A percentile compares a stretch with the other conserved stretches of the same genome.
These are phyloP conservation scores for Pichia kudriavzevii DNA, from an alignment of 1,139 yeast species.

Conservation along the genomic window DNA sequence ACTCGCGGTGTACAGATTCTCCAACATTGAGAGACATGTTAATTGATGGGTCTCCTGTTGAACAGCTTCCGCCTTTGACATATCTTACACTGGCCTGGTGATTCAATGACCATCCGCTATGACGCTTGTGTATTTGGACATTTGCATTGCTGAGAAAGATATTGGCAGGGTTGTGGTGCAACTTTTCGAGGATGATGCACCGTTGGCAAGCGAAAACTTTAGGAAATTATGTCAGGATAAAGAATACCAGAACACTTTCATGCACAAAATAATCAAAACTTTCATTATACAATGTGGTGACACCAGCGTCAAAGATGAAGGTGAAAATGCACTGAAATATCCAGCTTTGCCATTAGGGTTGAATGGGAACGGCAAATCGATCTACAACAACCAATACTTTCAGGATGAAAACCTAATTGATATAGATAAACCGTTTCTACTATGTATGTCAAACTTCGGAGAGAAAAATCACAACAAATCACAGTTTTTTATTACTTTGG, in stretches of 20 bases:
- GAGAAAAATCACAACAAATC: slow-evolving; percentile 51
- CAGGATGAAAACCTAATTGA: slow-evolving; percentile 52
- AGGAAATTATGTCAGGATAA: slow-evolving; percentile 35
- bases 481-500: slow-evolving; percentile 74
- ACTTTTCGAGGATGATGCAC: slow-evolving; percentile 45
- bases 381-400: slow-evolving; percentile 32
- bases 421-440: slow-evolving; percentile 40
- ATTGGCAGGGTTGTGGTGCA: slow-evolving; percentile 64
- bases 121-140: slow-evolving; percentile 41
- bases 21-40: no score
- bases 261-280: slow-evolving; percentile 68
- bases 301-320: slow-evolving; percentile 31
- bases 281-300: slow-evolving; percentile 83
- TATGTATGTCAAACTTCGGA: slow-evolving; percentile 74
- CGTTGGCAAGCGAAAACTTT: slow-evolving; percentile 52
- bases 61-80: no score
- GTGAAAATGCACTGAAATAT: slow-evolving; percentile 19
- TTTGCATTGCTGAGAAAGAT: slow-evolving; percentile 38
- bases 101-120: no score
- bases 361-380: slow-evolving; percentile 33
- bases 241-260: slow-evolving; percentile 39
- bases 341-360: slow-evolving; percentile 37
- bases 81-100: no score
- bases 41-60: no score
- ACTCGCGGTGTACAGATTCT: no score